Percentiles rank a stretch among this genome's conserved stretches.
phyloP scores from a whole-genome alignment of 805 yeast species.

The Ogataea sp. region DNA sequence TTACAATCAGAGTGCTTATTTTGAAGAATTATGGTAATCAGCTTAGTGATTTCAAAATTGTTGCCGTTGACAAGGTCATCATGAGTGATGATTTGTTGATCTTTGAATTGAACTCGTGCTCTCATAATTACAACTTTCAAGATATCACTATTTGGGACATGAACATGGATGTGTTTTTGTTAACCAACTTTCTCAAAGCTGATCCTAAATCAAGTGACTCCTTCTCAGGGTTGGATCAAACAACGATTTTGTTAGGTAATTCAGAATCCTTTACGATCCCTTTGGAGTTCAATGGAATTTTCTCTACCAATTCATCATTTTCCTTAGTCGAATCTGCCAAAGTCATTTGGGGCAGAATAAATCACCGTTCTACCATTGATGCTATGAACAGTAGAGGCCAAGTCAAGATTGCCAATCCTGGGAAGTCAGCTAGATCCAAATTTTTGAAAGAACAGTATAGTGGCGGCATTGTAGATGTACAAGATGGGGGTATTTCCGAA shows the following conservation, averaged over 20 bases:
- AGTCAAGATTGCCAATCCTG: constrained; percentile 22
- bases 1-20: constrained; percentile 12
- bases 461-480: background rate
- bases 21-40: constrained; percentile 20
- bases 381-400: constrained; percentile 18
- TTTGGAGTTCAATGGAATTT: constrained; percentile 19
- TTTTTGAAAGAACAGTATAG: constrained; percentile 6
- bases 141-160: constrained; percentile 22
- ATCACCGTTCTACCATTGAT: constrained; percentile 10
- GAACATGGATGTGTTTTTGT: constrained; percentile 25
- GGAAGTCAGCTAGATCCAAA: constrained; percentile 12
- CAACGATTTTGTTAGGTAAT: constrained; percentile 26
- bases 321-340: constrained; percentile 7
- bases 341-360: constrained; percentile 15
- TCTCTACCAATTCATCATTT: constrained; percentile 7
- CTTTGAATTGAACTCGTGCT: constrained; percentile 20
- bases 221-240: constrained; percentile 9
- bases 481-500: constrained; percentile 13
- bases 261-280: constrained; percentile 22
- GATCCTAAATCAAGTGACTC: constrained; percentile 1
- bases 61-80: constrained; percentile 19
- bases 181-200: constrained; percentile 15
- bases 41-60: constrained; percentile 16
- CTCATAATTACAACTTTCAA: constrained; percentile 23
- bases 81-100: constrained; percentile 23